Percentiles rank a stretch among this genome's conserved stretches.
Conservation (phyloP, 202 grass and related monocot species). For the Setaria italica region DNA sequence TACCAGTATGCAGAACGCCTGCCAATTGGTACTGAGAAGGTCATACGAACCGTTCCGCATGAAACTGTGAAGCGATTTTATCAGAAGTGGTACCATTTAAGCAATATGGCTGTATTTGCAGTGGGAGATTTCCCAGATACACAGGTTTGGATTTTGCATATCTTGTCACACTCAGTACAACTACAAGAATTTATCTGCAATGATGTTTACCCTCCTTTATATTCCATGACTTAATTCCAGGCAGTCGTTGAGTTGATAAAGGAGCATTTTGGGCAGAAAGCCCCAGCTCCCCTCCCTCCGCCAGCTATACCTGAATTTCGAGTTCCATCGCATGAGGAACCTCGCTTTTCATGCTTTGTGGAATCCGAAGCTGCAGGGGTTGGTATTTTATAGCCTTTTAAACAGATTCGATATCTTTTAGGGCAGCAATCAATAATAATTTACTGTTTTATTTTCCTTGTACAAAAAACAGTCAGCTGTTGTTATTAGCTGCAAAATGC, state of each 20-base stretch:
- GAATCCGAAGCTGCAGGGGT: slow-evolving; percentile 99
- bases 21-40: slow-evolving; percentile 94
- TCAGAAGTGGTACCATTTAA: slow-evolving; percentile 92
- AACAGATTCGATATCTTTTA: slow-evolving; percentile 8
- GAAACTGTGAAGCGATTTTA: slow-evolving; percentile 87
- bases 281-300: slow-evolving; percentile 52
- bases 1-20: slow-evolving; percentile 94
- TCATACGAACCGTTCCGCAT: slow-evolving; percentile 84
- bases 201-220: slow-evolving; percentile 29
- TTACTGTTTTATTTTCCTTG: slow-evolving; percentile 35
- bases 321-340: slow-evolving; percentile 89
- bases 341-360: slow-evolving; percentile 97
- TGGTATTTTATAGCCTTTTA: slow-evolving; percentile 44
- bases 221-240: slow-evolving; percentile 51
- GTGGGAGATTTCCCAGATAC: slow-evolving; percentile 89
- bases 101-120: slow-evolving; percentile 96
- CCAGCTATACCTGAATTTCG: slow-evolving; percentile 74
- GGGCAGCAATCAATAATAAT: neutral
- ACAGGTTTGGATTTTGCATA: slow-evolving; percentile 55
- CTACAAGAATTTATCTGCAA: slow-evolving; percentile 1
- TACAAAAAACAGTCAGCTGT: slow-evolving; percentile 89
- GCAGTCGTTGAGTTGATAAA: slow-evolving; percentile 95
- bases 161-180: slow-evolving; percentile 9
- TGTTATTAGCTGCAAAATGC: slow-evolving; percentile 96
- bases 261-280: slow-evolving; percentile 88